Percentiles rank a stretch among this genome's conserved stretches.
phyloP scores from a whole-genome alignment of 192 early-diverging fungal species.

The Phycomyces blakesleeanus region DNA sequence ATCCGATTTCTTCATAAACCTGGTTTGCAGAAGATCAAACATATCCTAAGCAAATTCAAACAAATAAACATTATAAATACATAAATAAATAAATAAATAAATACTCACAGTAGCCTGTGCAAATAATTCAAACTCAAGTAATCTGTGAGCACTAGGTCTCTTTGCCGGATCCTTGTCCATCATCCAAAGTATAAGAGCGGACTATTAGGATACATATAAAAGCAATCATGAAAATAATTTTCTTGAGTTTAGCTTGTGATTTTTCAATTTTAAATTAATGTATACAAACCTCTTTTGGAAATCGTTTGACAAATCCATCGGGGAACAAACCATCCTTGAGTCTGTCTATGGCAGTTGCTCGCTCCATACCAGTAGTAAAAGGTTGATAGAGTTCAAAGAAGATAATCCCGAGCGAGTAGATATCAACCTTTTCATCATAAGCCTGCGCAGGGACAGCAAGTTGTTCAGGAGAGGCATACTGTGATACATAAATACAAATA shows the following conservation, averaged over 20 bases:
- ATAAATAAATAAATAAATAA: not conserved
- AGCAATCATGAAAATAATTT: slow-evolving; percentile 1
- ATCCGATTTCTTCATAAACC: slow-evolving; percentile 20
- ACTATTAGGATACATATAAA: too few species aligned
- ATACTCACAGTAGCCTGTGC: slow-evolving; percentile 38
- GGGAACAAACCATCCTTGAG: slow-evolving; percentile 70
- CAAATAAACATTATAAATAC: not conserved
- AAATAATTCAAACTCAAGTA: slow-evolving; percentile 70
- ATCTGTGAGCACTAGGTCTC: slow-evolving; percentile 66
- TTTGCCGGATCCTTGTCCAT: slow-evolving; percentile 69
- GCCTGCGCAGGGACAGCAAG: slow-evolving; percentile 44
- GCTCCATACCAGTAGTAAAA: slow-evolving; percentile 88
- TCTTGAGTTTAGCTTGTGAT: not conserved
- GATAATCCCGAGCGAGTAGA: slow-evolving; percentile 95
- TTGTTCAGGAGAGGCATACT: slow-evolving; percentile 87
- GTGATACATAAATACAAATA: too few species aligned
- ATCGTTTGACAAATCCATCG: slow-evolving; percentile 58
- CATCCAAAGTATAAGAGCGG: slow-evolving; percentile 80
- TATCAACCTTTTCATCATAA: slow-evolving; percentile 82
- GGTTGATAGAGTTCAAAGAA: slow-evolving; percentile 94
- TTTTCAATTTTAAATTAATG: slow-evolving; percentile 17
- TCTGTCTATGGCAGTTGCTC: slow-evolving; percentile 61
- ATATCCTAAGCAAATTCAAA: slow-evolving; percentile 7
- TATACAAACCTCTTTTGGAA: slow-evolving; percentile 62
- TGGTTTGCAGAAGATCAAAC: not conserved